Evolutionary conservation across 768 basidiomycete genomes (phyloP).

Genomic region (Nevesoporus exiguus): DNA sequence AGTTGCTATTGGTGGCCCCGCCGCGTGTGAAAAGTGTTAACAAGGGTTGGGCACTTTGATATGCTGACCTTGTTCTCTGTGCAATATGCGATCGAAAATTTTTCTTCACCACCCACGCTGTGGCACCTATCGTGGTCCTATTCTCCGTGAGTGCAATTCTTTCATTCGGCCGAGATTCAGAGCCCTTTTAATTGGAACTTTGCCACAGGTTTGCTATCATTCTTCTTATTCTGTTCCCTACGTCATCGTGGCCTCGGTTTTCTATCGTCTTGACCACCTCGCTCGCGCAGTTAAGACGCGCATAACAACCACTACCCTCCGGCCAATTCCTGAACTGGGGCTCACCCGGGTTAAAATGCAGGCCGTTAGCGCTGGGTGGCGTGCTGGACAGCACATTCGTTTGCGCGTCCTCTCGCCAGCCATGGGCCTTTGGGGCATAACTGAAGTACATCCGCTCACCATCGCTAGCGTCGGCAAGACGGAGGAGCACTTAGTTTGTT

Average conservation of each 20-base stretch:
- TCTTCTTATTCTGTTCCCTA: constrained; percentile 49
- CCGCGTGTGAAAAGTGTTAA: no score
- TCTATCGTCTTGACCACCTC: constrained; percentile 60
- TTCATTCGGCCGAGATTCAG: background rate
- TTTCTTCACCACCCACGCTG: constrained; percentile 61
- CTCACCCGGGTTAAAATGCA: constrained; percentile 66
- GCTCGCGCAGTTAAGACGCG: constrained; percentile 67
- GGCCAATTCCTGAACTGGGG: constrained; percentile 58
- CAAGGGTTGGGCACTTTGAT: no score
- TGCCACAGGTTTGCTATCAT: constrained; percentile 48
- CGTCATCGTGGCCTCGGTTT: constrained; percentile 42
- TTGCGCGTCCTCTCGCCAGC: constrained; percentile 57
- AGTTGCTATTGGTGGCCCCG: no score
- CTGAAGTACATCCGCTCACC: constrained; percentile 78
- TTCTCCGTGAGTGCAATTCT: constrained; percentile 45
- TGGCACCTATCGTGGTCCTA: constrained; percentile 52
- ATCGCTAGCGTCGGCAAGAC: constrained; percentile 61
- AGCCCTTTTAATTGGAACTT: background rate
- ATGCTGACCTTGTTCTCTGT: constrained; percentile 62
- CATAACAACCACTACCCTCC: constrained; percentile 53
- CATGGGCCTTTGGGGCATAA: constrained; percentile 54
- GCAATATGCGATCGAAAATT: constrained; percentile 52
- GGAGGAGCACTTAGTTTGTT: constrained; percentile 63
- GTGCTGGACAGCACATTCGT: constrained; percentile 80
- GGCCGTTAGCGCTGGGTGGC: constrained; percentile 67